phyloP scores from a whole-genome alignment of 768 basidiomycete genomes.

The Leccinum sublutescens region DNA sequence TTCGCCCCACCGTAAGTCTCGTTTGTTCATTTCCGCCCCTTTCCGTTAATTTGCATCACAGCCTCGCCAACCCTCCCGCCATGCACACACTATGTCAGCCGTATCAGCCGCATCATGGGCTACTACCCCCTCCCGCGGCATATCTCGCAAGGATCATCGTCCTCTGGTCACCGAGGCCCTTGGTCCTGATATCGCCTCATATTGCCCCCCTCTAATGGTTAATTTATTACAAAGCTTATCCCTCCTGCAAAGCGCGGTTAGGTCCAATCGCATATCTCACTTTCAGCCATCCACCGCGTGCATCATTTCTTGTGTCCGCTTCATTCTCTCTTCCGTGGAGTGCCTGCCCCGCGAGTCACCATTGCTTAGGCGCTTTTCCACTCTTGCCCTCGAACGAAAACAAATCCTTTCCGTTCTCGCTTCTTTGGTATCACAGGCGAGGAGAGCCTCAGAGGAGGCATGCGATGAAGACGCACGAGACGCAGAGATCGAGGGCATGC shows the following conservation, averaged over 20 bases:
- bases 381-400: slow-evolving; percentile 76
- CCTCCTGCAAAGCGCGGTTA: slow-evolving; percentile 81
- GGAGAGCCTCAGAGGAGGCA: slow-evolving; percentile 52
- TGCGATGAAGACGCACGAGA: slow-evolving; percentile 48
- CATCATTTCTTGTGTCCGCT: slow-evolving; percentile 91
- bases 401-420: slow-evolving; percentile 79
- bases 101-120: slow-evolving; percentile 56
- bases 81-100: slow-evolving; percentile 50
- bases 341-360: slow-evolving; percentile 82
- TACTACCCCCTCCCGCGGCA: slow-evolving; percentile 40
- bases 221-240: slow-evolving; percentile 84
- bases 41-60: slow-evolving; percentile 5
- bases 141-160: slow-evolving; percentile 40
- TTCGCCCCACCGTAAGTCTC: slow-evolving; percentile 42
- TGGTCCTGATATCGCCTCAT: slow-evolving; percentile 53
- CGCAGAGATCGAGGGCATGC: slow-evolving; percentile 71
- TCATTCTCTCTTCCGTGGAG: slow-evolving; percentile 78
- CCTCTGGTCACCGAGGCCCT: slow-evolving; percentile 46
- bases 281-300: slow-evolving; percentile 94
- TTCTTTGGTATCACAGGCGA: slow-evolving; percentile 77
- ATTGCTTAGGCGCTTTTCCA: slow-evolving; percentile 61
- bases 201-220: slow-evolving; percentile 76
- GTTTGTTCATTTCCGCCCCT: not conserved
- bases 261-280: slow-evolving; percentile 72
- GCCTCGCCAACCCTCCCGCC: slow-evolving; percentile 40